Evolutionary conservation across 108 stramenopile species (phyloP), one percentile per base, ranked within the genome.

Genomic region (Nitzschia sp.): DNA sequence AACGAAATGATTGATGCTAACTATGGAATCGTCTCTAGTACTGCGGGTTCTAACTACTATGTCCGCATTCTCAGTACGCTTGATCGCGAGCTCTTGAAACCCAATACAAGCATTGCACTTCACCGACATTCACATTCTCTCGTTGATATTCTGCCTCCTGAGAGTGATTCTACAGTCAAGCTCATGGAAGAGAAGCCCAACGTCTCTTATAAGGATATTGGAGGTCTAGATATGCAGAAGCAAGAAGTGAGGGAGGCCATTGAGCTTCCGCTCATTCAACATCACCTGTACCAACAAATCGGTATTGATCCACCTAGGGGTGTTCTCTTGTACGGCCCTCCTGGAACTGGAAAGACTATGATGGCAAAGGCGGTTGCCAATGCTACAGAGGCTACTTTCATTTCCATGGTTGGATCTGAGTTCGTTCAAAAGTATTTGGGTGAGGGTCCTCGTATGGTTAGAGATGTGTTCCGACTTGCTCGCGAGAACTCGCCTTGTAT

Each of bases 391-490:
- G 99, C 99, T 25, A 93, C 97, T 48, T 99, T 98, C 80, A 98
- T 99, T 66, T 87, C 87, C 80, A 95, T 99, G 93, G 96, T 97
- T 10, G 98, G 98, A 19, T 92, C 91, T 10, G 98, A 99, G 75
- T 98, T 99, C 83, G 99, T 99, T 46, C 99, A 99, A 86, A 99
- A 98, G 83, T 99, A 98, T 78, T 82, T 99, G 22, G 99, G 99
- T 22, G 99, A 99, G 75, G 99, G 98, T 21, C 97, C 98, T 10
- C 93, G 97, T 39, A 97, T 98, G 96, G 99, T 99, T 51, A 91
- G 99, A 22, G 99, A 98, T 75, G 99, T 98, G 17, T 99, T 99
- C 75, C 95, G 98, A 22, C 91, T 99, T 19, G 99, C 99, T 22
- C 84, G 95, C 29, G 97, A 99, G 73, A 99, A 99, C 69, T 74